Conservation (phyloP, 805 yeast species). For the Hanseniaspora lachancei region DNA sequence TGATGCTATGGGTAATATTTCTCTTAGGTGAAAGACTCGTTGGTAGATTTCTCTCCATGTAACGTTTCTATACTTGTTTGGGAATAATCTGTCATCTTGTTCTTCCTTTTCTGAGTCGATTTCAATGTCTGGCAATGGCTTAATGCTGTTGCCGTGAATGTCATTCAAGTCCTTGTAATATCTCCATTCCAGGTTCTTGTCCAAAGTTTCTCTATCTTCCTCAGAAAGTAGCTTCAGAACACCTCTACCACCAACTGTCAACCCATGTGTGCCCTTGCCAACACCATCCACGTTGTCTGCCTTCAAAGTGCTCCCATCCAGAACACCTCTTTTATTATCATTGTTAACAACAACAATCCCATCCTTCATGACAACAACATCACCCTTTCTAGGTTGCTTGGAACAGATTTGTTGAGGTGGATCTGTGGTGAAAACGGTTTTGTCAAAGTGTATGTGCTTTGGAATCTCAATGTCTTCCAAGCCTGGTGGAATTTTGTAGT, state of each 20-base stretch:
- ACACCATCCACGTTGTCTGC: slow-evolving; percentile 35
- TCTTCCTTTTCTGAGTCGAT: background rate
- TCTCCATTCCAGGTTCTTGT: slow-evolving; percentile 4
- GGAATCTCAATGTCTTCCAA: slow-evolving; percentile 32
- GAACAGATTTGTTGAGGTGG: slow-evolving; percentile 89
- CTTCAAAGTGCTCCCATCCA: slow-evolving; percentile 74
- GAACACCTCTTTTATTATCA: slow-evolving; percentile 40
- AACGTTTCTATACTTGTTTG: background rate
- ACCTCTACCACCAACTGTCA: slow-evolving; percentile 11
- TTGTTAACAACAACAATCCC: slow-evolving; percentile 40
- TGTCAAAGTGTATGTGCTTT: slow-evolving; percentile 62
- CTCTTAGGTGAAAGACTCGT: slow-evolving; percentile 83
- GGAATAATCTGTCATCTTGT: background rate
- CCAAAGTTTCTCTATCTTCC: slow-evolving; percentile 12
- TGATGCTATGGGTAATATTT: slow-evolving; percentile 84
- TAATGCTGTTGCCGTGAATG: background rate
- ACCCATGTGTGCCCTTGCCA: slow-evolving; percentile 13
- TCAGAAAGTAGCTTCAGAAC: slow-evolving; percentile 14
- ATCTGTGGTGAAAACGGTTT: slow-evolving; percentile 61
- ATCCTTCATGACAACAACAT: slow-evolving; percentile 49
- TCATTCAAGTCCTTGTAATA: slow-evolving; percentile 8
- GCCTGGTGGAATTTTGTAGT: slow-evolving; percentile 26
- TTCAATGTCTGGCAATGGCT: background rate
- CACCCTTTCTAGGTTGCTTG: slow-evolving; percentile 66
- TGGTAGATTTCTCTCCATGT: slow-evolving; percentile 25